A percentile compares a stretch with the other conserved stretches of the same genome.
Conservation (phyloP, 179 eudicot species). For the Drosera spatulata region DNA sequence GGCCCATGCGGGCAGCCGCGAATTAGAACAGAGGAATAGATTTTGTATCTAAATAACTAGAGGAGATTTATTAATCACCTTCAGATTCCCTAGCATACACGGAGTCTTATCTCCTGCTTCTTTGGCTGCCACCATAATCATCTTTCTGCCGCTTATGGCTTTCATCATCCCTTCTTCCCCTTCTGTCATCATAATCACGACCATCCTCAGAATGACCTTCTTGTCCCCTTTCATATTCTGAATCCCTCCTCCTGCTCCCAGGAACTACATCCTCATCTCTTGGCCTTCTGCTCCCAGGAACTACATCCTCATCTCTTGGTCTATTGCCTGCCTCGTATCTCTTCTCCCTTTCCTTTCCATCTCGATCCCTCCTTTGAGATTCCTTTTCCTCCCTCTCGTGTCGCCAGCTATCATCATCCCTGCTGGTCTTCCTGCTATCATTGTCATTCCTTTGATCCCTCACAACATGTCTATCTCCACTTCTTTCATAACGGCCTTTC, state of each 20-base stretch:
- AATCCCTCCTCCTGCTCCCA: neutral
- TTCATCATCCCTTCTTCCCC: constrained; percentile 13
- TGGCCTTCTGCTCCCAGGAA: constrained; percentile 4
- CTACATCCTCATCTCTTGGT: constrained; percentile 13
- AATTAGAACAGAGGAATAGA: too few relatives aligned
- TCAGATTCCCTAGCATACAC: too few relatives aligned
- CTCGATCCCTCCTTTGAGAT: constrained; percentile 10
- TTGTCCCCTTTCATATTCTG: neutral
- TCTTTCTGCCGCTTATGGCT: constrained; percentile 17
- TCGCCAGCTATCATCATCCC: constrained; percentile 9
- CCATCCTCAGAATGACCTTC: too few relatives aligned
- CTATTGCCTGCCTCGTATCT: constrained; percentile 18
- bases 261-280: constrained; percentile 10
- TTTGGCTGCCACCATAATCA: neutral
- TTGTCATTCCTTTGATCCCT: constrained; percentile 9
- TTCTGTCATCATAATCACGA: constrained; percentile 10
- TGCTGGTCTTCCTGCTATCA: constrained; percentile 12
- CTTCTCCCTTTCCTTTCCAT: constrained; percentile 14
- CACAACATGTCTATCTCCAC: neutral
- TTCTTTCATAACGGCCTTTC: constrained; percentile 1
- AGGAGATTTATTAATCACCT: too few relatives aligned
- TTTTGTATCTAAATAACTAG: too few relatives aligned
- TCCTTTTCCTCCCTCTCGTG: constrained; percentile 2
- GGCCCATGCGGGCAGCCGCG: too few relatives aligned
- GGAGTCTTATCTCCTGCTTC: neutral